Evolutionary conservation across 2,329 filamentous ascomycete genomes (phyloP).

Genomic region (Lasiodiplodia citricola): DNA sequence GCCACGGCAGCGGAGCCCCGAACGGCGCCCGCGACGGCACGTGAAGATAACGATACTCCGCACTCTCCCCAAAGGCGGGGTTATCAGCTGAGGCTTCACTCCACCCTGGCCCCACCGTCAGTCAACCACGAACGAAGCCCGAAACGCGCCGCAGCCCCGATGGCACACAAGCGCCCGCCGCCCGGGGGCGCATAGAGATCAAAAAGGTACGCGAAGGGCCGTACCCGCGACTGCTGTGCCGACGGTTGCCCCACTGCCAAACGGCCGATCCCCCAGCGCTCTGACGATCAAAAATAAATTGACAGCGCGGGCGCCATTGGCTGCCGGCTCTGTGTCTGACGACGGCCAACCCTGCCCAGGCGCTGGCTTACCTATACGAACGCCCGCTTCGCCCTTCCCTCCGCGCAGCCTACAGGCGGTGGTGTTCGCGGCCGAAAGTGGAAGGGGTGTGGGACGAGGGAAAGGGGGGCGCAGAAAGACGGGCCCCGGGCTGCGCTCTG

Average conservation of each 20-base stretch:
- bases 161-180: neutral
- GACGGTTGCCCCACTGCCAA: neutral
- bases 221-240: neutral
- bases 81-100: slow-evolving; percentile 6
- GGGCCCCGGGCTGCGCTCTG: neutral
- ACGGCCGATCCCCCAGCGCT: neutral
- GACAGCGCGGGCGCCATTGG: neutral
- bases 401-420: neutral
- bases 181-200: neutral
- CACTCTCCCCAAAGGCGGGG: slow-evolving; percentile 1
- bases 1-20: neutral
- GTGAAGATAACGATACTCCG: slow-evolving; percentile 18
- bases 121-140: neutral
- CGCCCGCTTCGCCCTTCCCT: neutral
- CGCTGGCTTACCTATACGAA: neutral
- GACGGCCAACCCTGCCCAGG: neutral
- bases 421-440: neutral
- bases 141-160: neutral
- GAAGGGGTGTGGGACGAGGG: neutral
- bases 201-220: neutral
- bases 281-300: neutral
- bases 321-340: neutral
- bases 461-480: neutral
- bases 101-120: slow-evolving; percentile 15
- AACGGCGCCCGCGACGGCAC: neutral